Evolutionary conservation across 2,329 filamentous ascomycete species (phyloP), one percentile per base, ranked within the genome.

Genomic region (Didymella arachidicola): DNA sequence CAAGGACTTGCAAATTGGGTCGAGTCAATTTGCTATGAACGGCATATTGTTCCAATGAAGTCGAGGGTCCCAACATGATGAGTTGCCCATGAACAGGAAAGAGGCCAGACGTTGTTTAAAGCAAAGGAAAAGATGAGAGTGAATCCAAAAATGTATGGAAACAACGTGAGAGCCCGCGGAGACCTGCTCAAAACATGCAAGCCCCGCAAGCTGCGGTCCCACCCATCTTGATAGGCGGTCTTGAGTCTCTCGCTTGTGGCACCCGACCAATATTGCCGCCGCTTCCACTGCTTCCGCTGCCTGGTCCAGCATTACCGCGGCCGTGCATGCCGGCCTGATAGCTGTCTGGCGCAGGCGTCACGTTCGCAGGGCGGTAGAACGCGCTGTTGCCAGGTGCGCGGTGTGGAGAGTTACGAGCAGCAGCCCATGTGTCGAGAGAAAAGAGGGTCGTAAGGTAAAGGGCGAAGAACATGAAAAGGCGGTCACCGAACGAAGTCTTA

Each of bases 391-490:
- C 42, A 3, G 71, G 67, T 11, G 66, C 66, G 55, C 74, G 70
- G 60, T 71, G 71, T 0, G 74, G 71, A 1, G 74, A 77, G 42
- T 58, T 60, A 38, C 68, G 70, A 8, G 75, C 75, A 11, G 75
- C 73, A 48, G 72, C 62, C 69, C 71, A 76, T 48, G 73, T 67
- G 54, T 78, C 75, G 53, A 76, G 58, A 53, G 67, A 72, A 70
- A 78, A 77, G 60, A 78, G 72, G 0, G 75, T 78, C n/a, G 75
- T 76, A 43, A 78, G 48, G 63, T 78, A 78, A 47, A 78, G 74
- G 29, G 72, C 72, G 59, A 76, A 27, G 70, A 78, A 77, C 62
- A 71, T 65, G 30, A 70, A 53, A 56, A 75, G 45, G 10, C 71
- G 66, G 30, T 63, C 64, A 38, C 50, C 44, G 34, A 48, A 59